phyloP scores from a whole-genome alignment of 2,329 filamentous ascomycete genomes.

The Venturia oleaginea region DNA sequence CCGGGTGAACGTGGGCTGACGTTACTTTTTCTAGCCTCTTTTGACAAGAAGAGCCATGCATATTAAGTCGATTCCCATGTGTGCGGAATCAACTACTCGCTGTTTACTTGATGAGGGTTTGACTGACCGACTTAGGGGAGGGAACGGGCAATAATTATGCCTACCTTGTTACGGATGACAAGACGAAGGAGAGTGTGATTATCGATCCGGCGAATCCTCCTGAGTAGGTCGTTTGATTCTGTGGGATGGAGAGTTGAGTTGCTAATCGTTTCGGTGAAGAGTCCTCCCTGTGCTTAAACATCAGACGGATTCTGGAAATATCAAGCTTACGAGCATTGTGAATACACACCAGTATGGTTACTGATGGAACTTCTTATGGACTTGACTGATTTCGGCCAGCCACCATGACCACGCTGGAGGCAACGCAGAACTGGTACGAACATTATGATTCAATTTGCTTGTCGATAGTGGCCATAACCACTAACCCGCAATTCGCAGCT shows the following conservation, averaged over 20 bases:
- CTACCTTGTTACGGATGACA: conserved; percentile 49
- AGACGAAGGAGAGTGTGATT: conserved; percentile 46
- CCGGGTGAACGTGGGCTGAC: background rate
- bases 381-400: conserved; percentile 37
- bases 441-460: background rate
- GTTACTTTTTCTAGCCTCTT: background rate
- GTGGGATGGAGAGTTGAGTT: background rate
- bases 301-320: conserved; percentile 58
- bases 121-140: conserved; percentile 47
- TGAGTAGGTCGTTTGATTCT: conserved; percentile 46
- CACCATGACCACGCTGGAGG: conserved; percentile 94
- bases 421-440: conserved; percentile 64
- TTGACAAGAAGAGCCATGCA: conserved; percentile 49
- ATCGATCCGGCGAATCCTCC: conserved; percentile 72
- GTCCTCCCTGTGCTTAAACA: conserved; percentile 61
- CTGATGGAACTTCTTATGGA: background rate
- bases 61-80: conserved; percentile 83
- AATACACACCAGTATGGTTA: conserved; percentile 87
- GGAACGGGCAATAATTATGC: conserved; percentile 76
- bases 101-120: background rate
- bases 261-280: conserved; percentile 27
- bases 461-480: background rate
- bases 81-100: conserved; percentile 42
- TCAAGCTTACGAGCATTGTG: conserved; percentile 81
- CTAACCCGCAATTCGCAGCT: conserved; percentile 33